Evolutionary conservation across 768 basidiomycete genomes (phyloP).

Genomic region (Suillus americanus): DNA sequence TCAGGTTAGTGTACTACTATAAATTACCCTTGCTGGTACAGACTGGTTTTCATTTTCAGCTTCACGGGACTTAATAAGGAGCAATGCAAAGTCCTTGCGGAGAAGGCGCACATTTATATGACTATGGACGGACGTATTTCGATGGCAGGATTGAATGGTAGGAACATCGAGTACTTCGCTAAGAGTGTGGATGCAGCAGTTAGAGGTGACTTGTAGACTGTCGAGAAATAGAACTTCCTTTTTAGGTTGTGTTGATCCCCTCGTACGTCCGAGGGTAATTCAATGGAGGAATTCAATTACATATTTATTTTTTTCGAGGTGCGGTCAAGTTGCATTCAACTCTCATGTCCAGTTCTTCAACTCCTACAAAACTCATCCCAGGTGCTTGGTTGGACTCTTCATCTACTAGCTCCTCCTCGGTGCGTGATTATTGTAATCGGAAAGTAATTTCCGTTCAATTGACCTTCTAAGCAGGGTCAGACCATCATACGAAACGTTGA

Average conservation of each 20-base stretch:
- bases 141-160: conserved; percentile 86
- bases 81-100: conserved; percentile 81
- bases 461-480: background rate
- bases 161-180: conserved; percentile 90
- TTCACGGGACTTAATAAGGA: conserved; percentile 82
- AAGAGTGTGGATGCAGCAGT: conserved; percentile 83
- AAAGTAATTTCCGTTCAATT: background rate
- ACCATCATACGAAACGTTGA: background rate
- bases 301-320: background rate
- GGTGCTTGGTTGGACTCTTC: conserved; percentile 24
- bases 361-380: conserved; percentile 17
- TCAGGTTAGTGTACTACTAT: conserved; percentile 58
- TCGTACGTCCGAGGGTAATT: conserved; percentile 20
- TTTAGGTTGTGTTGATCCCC: conserved; percentile 15
- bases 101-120: conserved; percentile 92
- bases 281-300: background rate
- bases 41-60: conserved; percentile 35
- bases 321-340: conserved; percentile 13
- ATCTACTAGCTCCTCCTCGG: background rate
- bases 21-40: conserved; percentile 4
- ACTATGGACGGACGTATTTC: conserved; percentile 92
- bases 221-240: conserved; percentile 21
- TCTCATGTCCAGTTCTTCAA: conserved; percentile 16
- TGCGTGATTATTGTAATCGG: background rate
- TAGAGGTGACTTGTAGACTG: conserved; percentile 64